Conservation (phyloP, 1,284 basidiomycete species). For the Bjerkandera adusta region DNA sequence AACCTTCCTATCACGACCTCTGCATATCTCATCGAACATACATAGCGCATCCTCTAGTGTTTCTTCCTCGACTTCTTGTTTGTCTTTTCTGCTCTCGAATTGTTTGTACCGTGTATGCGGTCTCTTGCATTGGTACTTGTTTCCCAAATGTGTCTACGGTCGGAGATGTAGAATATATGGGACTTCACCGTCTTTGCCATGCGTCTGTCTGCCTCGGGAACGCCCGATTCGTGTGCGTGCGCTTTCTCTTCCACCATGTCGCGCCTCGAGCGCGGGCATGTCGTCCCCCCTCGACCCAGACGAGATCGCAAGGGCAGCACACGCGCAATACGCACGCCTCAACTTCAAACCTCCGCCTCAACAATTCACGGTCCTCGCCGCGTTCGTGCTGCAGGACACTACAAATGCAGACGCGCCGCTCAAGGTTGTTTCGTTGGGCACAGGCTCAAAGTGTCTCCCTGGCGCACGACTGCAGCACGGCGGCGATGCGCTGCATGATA, state of each 20-base stretch:
- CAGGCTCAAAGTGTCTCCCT: slow-evolving; percentile 88
- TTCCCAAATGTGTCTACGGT: too few relatives aligned
- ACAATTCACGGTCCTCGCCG: slow-evolving; percentile 61
- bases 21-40: background rate
- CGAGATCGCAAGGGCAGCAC: slow-evolving; percentile 30
- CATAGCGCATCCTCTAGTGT: background rate
- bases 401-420: slow-evolving; percentile 16
- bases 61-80: too few relatives aligned
- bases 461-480: slow-evolving; percentile 53
- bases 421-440: slow-evolving; percentile 71
- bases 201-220: background rate
- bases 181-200: too few relatives aligned
- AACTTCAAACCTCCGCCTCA: slow-evolving; percentile 45
- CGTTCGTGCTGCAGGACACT: slow-evolving; percentile 44
- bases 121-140: background rate
- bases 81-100: background rate
- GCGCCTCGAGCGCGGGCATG: too few relatives aligned
- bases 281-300: slow-evolving; percentile 18
- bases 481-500: slow-evolving; percentile 88
- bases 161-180: too few relatives aligned
- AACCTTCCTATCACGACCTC: background rate
- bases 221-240: background rate
- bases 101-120: background rate
- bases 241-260: background rate
- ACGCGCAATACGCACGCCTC: slow-evolving; percentile 42